phyloP scores from a whole-genome alignment of 2,329 filamentous ascomycete genomes.

The Polytolypa hystricis region DNA sequence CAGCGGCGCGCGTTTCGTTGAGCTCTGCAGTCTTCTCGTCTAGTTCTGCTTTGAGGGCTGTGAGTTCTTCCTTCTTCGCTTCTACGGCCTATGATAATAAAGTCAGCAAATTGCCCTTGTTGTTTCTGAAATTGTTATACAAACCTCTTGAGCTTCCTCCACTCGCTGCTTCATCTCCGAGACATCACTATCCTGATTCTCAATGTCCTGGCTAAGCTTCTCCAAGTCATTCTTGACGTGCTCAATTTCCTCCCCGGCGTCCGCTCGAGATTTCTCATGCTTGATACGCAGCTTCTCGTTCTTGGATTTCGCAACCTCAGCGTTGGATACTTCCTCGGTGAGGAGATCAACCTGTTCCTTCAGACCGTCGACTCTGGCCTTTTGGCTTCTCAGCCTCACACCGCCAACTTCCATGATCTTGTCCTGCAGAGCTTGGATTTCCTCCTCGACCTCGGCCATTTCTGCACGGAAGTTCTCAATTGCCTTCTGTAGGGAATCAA shows the following conservation, averaged over 20 bases:
- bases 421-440: slow-evolving; percentile 86
- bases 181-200: slow-evolving; percentile 63
- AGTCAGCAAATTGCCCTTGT: slow-evolving; percentile 1
- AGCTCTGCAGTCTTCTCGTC: slow-evolving; percentile 77
- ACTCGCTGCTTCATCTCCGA: slow-evolving; percentile 61
- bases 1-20: slow-evolving; percentile 75
- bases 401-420: slow-evolving; percentile 98
- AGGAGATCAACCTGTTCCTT: slow-evolving; percentile 76
- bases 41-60: slow-evolving; percentile 68
- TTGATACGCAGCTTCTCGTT: slow-evolving; percentile 86
- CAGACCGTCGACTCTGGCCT: slow-evolving; percentile 76
- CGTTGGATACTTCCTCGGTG: slow-evolving; percentile 69
- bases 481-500: slow-evolving; percentile 63
- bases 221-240: slow-evolving; percentile 62
- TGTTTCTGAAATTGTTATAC: slow-evolving; percentile 5
- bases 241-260: slow-evolving; percentile 69
- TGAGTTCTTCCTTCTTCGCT: slow-evolving; percentile 69
- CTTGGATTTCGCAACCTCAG: slow-evolving; percentile 81
- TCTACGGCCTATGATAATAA: slow-evolving; percentile 46
- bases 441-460: slow-evolving; percentile 79
- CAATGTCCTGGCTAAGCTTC: slow-evolving; percentile 65
- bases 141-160: slow-evolving; percentile 64
- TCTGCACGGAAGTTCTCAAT: slow-evolving; percentile 70
- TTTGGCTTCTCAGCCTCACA: slow-evolving; percentile 80
- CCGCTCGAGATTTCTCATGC: slow-evolving; percentile 69